Base-by-base conservation (phyloP, 176 grass and related monocot species). In the Aegilops umbellulata region DNA sequence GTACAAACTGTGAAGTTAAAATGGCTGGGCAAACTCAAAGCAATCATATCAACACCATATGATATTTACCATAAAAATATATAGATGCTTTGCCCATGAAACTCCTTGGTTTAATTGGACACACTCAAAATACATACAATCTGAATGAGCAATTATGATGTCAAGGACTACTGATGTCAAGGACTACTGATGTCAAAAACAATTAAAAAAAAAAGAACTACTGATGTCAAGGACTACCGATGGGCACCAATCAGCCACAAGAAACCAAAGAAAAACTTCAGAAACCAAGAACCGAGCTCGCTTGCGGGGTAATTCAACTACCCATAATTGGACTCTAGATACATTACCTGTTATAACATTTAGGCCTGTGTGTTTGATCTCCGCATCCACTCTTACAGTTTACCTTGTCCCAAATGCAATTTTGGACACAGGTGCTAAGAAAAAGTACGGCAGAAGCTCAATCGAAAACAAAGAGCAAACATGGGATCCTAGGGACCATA, bases 401-500 rank as follows among this genome's bases (percentile, higher is more conserved):
- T 80, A 70, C 47, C 74, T 53, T 16, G 3, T 69, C n/a, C 3
- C 9, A 76, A 31, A 85, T 77, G 60, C 82, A 81, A 36, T 17
- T 51, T 51, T 51, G 47, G 47, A 51, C 13, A 6, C 20, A 69
- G 68, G 44, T 89, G 77, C 25, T 77, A 57, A 73, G 61, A n/a
- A 72, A 30, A 63, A 26, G 20, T 8, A 20, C 49, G 38, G 17
- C 63, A 85, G 20, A 85, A 81, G 70, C 36, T 81, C 60, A 6
- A 85, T 22, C 10, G 51, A 58, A 76, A 69, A 73, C 46, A 84
- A 60, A 75, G 47, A 76, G 51, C 79, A 70, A 68, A 75, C 76
- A 80, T 69, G 84, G 81, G 82, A 77, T 87, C 61, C 61, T 76
- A 42, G 69, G 81, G 61, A 87, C 61, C 60, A 84, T 70, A 81